phyloP scores from a whole-genome alignment of 495 filamentous ascomycete species.

The Neurospora africana region DNA sequence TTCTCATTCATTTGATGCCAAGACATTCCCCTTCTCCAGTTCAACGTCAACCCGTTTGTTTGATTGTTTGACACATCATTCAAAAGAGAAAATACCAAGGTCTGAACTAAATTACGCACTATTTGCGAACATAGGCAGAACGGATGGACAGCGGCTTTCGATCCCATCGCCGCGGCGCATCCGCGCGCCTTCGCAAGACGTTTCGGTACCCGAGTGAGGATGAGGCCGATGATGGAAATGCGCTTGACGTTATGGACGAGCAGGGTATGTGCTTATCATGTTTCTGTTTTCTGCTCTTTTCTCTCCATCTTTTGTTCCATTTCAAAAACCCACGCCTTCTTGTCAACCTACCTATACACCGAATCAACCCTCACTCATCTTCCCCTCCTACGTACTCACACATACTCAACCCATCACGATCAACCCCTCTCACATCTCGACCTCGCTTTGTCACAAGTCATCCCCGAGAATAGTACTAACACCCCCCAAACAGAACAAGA shows the following conservation, averaged over 20 bases:
- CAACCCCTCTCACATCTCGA: background rate
- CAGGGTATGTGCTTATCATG: conserved; percentile 34
- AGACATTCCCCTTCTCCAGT: background rate
- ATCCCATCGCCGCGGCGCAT: background rate
- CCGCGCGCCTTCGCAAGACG: conserved; percentile 46
- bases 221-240: conserved; percentile 11
- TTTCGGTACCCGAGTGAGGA: conserved; percentile 54
- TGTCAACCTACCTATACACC: conserved; percentile 51
- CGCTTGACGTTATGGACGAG: conserved; percentile 51
- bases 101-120: background rate
- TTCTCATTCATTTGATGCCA: background rate
- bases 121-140: background rate
- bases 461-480: too few species aligned
- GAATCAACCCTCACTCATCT: conserved; percentile 10
- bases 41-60: background rate
- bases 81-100: background rate
- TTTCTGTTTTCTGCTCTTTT: background rate
- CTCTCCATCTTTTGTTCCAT: too few species aligned
- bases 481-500: conserved; percentile 52
- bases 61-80: background rate
- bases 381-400: too few species aligned
- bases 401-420: background rate
- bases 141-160: background rate
- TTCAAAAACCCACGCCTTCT: background rate
- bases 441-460: background rate